Evolutionary conservation across 441 rosid genomes (phyloP), one percentile per base, ranked within the genome.

Genomic region (Arabidopsis lyrata): DNA sequence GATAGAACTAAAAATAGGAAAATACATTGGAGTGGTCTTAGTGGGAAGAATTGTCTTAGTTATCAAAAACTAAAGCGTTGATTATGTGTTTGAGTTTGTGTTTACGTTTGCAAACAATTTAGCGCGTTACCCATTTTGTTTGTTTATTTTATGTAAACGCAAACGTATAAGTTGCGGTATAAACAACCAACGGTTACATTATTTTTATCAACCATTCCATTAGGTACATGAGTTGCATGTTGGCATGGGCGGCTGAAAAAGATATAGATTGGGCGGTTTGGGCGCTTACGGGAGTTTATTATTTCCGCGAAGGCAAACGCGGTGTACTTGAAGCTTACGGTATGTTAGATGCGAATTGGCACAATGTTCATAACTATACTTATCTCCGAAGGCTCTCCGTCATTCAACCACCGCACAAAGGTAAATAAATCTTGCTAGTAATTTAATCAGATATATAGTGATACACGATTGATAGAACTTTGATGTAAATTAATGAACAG

Each of bases 231-330:
- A 84, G 78, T 77, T 91, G 97, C 81, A 83, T 91, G 78, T 50
- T 88, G n/a, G 86, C 91, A 13, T 70, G 82, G 60, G 92, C 88
- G 5, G 93, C 92, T 20, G 96, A 88, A 50, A 86, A 86, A 44
- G 98, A 94, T 79, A 59, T 86, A 35, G 96, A 94, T 45, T 91
- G 90, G 95, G 95, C 93, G 2, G 69, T 86, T 56, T 94, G 98
- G 98, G 87, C 97, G 4, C 32, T 90, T 18, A 82, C 73, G 32
- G 96, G 97, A 58, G 86, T 92, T 39, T 94, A 94, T 61, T 86
- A 88, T 79, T 16, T 90, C 35, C 84, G 95, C 67, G 83, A 90
- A 75, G 97, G 98, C 18, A 82, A 83, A 8, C 32, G 63, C 0
- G 97, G 92, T 36, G 20, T 76, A 27, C 80, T 82, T 48, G 98